Evolutionary conservation across 2,329 filamentous ascomycete genomes (phyloP), one percentile per base, ranked within the genome.

Genomic region (Trichoderma arundinaceum): DNA sequence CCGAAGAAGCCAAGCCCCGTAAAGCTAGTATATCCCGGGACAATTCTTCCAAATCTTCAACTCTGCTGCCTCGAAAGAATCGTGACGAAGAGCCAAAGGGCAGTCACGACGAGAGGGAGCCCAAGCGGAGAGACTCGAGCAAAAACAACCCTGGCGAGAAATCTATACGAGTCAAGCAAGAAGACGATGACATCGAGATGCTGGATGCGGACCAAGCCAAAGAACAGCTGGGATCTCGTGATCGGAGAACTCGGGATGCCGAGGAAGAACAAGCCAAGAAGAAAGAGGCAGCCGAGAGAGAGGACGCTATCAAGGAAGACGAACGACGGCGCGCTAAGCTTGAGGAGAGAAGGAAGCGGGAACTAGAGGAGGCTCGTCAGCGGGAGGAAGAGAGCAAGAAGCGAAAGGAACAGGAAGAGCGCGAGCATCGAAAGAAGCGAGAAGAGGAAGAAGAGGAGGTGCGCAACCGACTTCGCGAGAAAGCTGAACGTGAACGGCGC

Each of bases 101-200:
- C 78, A 71, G 65, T 68, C 61, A 81, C 75, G 72, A 80, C 73
- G 71, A 65, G 71, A 13, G 72, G 71, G 7, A 79, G 74, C 49
- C 77, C n/a, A 77, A 78, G 28, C 78, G 80, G 2, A 78, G 78
- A 54, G 81, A 83, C 33, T 75, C 74, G 2, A 73, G 76, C 15
- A 83, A 82, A 68, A 76, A 76, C 2, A 73, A 71, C 9, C 72
- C 77, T 2, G 75, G 76, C 4, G 84, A 86, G 46, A 84, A 82
- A 70, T 73, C 76, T 15, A 84, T 86, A n/a, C 81, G 82, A 54
- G 83, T 87, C 46, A 86, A 86, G 69, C 83, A 83, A 0, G 85
- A 87, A 67, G 84, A 87, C 63, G 73, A 77, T 1, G 86, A 88
- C 63, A 73, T 85, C 8, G 83, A 85, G 19, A 87, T 88, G 85